These are phyloP conservation scores for Plasmodium chabaudi DNA, from an alignment of 169 alveolate species.

Conservation along the genomic window DNA sequence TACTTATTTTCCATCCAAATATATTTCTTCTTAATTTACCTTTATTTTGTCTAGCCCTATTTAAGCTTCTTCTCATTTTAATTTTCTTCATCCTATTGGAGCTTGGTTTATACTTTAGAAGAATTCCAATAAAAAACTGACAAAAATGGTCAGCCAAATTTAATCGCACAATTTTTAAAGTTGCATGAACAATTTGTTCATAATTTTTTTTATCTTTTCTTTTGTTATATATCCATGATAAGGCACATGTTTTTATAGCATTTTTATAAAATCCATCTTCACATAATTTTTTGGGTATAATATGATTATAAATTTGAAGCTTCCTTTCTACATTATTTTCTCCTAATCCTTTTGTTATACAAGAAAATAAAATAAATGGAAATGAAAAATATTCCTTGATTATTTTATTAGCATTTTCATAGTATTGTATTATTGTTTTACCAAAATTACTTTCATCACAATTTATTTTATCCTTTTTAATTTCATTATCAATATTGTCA, in stretches of 20 bases:
- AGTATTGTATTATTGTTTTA: constrained; percentile 25
- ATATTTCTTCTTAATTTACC: not conserved
- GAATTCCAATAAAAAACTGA: not conserved
- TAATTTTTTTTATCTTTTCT: constrained; percentile 11
- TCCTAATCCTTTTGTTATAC: constrained; percentile 31
- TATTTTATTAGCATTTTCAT: constrained; percentile 25
- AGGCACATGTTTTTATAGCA: constrained; percentile 23
- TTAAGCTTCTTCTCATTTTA: not conserved
- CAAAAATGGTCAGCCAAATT: constrained; percentile 23
- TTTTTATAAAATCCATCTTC: constrained; percentile 45
- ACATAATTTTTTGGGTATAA: constrained; percentile 30
- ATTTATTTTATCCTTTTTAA: not conserved
- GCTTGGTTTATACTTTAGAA: not conserved
- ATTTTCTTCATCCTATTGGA: not conserved
- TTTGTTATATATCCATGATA: constrained; percentile 1
- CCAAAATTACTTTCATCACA: not conserved
- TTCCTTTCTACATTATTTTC: constrained; percentile 36
- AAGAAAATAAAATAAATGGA: constrained; percentile 34
- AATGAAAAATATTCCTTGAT: constrained; percentile 29
- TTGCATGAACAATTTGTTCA: constrained; percentile 27
- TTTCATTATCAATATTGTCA: not conserved
- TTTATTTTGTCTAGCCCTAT: no score
- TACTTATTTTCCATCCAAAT: not conserved
- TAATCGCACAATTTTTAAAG: constrained; percentile 14
- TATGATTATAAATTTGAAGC: constrained; percentile 31